A percentile compares a stretch with the other conserved stretches of the same genome.
These are phyloP conservation scores for Candida dubliniensis DNA, from an alignment of 1,139 yeast genomes.

Conservation along the genomic window DNA sequence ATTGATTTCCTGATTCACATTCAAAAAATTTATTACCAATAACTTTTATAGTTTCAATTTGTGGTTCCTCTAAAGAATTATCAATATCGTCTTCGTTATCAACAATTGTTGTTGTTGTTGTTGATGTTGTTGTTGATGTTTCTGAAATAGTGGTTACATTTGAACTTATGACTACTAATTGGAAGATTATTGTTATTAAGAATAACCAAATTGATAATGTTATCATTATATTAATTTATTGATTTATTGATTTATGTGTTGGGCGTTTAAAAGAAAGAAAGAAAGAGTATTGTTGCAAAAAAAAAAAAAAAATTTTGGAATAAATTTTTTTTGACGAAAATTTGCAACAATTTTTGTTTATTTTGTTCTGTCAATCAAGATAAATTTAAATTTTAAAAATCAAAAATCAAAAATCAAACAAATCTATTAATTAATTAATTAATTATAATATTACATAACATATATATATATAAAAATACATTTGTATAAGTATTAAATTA, in stretches of 20 bases:
- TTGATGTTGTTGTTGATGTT: too few relatives aligned
- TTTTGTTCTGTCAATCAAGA: background rate
- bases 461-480: too few relatives aligned
- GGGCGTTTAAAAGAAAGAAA: background rate
- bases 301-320: background rate
- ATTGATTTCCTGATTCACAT: constrained; percentile 42
- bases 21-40: constrained; percentile 50
- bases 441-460: constrained; percentile 1
- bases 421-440: too few relatives aligned
- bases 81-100: too few relatives aligned
- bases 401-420: too few relatives aligned
- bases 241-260: background rate
- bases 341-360: too few relatives aligned
- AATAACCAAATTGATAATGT: background rate
- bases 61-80: too few relatives aligned
- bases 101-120: too few relatives aligned
- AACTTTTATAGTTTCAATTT: constrained; percentile 17
- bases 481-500: too few relatives aligned
- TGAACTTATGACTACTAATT: background rate
- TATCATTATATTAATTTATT: too few relatives aligned
- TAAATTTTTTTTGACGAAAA: background rate
- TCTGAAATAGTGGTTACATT: background rate
- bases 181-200: background rate
- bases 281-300: constrained; percentile 3
- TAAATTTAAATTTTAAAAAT: too few relatives aligned